A percentile compares a stretch with the other conserved stretches of the same genome.
Evolutionary conservation across 805 yeast species (phyloP).

Genomic region (Candida krabiensis): DNA sequence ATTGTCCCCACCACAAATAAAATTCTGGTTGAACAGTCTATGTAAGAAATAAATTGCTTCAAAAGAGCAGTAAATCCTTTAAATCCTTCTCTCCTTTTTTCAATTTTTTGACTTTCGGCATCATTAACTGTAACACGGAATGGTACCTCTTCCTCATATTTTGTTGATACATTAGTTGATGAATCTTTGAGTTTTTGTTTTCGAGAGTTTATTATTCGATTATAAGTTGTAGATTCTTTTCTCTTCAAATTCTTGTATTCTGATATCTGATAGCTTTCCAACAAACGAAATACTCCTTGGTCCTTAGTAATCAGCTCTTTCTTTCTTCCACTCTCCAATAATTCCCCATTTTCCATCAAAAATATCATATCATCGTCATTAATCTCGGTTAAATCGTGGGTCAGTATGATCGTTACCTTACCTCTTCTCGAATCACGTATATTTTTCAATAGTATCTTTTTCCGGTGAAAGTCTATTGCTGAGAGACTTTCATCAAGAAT

Average conservation of each 20-base stretch:
- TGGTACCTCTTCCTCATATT: not conserved
- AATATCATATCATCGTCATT: conserved; percentile 55
- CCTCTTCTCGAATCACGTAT: conserved; percentile 61
- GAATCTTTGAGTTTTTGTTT: not conserved
- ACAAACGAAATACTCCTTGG: conserved; percentile 4
- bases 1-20: conserved; percentile 50
- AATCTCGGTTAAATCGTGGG: conserved; percentile 73
- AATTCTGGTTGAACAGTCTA: conserved; percentile 8
- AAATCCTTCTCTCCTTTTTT: conserved; percentile 28
- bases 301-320: conserved; percentile 27
- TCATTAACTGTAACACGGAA: conserved; percentile 2
- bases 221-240: not conserved
- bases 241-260: not conserved
- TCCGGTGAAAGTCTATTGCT: conserved; percentile 64
- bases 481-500: conserved; percentile 85
- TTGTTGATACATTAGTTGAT: not conserved
- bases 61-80: conserved; percentile 26
- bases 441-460: conserved; percentile 45
- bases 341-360: conserved; percentile 57
- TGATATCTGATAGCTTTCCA: conserved; percentile 5
- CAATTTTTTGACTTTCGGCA: conserved; percentile 12
- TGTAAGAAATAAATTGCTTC: too few species aligned
- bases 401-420: conserved; percentile 75
- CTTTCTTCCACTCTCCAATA: conserved; percentile 46
- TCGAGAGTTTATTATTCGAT: not conserved